Base-by-base conservation (phyloP, 2,329 filamentous ascomycete species). In the Eurotiales sp. region DNA sequence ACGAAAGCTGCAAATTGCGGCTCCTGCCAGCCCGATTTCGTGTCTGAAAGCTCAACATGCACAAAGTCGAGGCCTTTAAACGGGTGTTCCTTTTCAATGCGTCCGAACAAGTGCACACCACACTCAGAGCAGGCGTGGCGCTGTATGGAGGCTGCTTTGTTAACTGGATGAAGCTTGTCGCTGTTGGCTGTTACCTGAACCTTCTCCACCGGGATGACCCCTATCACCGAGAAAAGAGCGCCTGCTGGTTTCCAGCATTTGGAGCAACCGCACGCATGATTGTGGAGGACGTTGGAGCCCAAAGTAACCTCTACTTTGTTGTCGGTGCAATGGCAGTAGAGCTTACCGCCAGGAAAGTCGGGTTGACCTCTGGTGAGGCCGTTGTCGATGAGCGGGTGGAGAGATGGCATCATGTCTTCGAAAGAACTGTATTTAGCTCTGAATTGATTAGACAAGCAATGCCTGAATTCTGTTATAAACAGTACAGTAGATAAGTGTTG, bases 31-130 rank as follows among this genome's bases (percentile, higher is more conserved):
- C 83, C 83, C n/a, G n/a, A n/a, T 63, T 78, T 74, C 77, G 25
- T 66, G 46, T 77, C 70, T 15, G 77, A 80, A 40, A 87, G 69
- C 68, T 87, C 84, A 1, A 73, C 74, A 65, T 87, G 84, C 10
- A 87, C 81, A 64, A 87, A 87, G 64, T 85, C 83, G n/a, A 87
- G 72, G 0, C 84, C 84, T 65, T 82, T 80, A 74, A 87, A 87
- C 0, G 83, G 70, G 61, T 87, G 84, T 1, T 83, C 79, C 55
- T 73, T 75, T 58, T 83, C 79, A 59, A 87, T 86, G 43, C 82
- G 79, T 19, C 84, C 84, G 61, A 74, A 87, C 60, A 87, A 53
- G 61, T 85, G 82, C 12, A 80, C 77, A 19, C 81, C 80, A 60
- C 83, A 85, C n/a, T 73, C 71, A 36, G 64, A 73, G 75, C 83